Percentiles rank a stretch among this genome's conserved stretches.
Evolutionary conservation across 495 filamentous ascomycete species (phyloP).

Genomic region (Xanthoparmelia taractica): DNA sequence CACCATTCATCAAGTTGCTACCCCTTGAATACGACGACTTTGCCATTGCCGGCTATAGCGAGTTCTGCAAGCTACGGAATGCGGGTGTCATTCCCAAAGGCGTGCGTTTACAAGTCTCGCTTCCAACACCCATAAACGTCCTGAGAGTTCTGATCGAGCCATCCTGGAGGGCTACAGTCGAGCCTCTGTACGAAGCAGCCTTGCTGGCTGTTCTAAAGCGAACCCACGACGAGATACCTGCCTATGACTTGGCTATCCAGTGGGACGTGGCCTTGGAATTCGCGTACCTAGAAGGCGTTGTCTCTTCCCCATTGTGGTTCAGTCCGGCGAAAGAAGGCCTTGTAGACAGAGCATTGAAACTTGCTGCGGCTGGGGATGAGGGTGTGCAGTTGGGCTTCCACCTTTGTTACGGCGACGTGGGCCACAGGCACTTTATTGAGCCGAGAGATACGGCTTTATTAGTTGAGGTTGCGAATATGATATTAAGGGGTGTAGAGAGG

Average conservation of each 20-base stretch:
- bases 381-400: constrained; percentile 37
- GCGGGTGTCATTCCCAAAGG: constrained; percentile 25
- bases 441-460: constrained; percentile 30
- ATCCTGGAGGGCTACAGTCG: constrained; percentile 19
- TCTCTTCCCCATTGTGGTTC: constrained; percentile 28
- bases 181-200: constrained; percentile 37
- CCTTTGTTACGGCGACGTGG: constrained; percentile 42
- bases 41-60: constrained; percentile 32
- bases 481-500: constrained; percentile 12
- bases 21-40: constrained; percentile 33
- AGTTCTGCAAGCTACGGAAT: constrained; percentile 30
- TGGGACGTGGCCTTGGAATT: constrained; percentile 37
- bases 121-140: constrained; percentile 29
- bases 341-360: constrained; percentile 27
- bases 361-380: constrained; percentile 27
- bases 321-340: constrained; percentile 33
- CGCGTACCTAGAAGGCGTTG: constrained; percentile 30
- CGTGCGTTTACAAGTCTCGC: constrained; percentile 35
- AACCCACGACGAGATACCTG: constrained; percentile 36
- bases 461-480: constrained; percentile 32
- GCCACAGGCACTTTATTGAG: constrained; percentile 38
- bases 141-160: constrained; percentile 23
- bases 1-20: constrained; percentile 19
- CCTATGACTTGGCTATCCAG: constrained; percentile 39
- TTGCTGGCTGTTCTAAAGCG: constrained; percentile 29